phyloP scores from a whole-genome alignment of 306 rosid species.

The Phaseolus lunatus region DNA sequence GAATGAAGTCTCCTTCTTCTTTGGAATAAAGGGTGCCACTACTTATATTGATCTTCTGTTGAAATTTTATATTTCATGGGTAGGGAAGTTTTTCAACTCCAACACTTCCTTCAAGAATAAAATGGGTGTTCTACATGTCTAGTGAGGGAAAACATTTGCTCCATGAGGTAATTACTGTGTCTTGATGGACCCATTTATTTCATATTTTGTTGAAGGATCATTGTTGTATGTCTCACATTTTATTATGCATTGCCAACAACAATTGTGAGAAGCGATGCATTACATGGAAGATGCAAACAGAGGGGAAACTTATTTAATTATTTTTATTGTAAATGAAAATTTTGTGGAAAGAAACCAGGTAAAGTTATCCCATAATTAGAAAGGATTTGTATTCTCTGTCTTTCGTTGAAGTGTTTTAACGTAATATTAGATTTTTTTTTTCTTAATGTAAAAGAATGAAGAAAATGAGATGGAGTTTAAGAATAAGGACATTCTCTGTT shows the following conservation, averaged over 20 bases:
- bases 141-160: constrained; percentile 93
- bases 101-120: constrained; percentile 88
- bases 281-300: constrained; percentile 10
- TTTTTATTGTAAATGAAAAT: constrained; percentile 8
- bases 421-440: background rate
- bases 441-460: constrained; percentile 14
- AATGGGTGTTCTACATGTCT: constrained; percentile 97
- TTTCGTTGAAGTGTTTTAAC: background rate
- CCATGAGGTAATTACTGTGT: constrained; percentile 74
- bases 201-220: constrained; percentile 21
- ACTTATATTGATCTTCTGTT: too few relatives aligned
- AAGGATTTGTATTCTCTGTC: background rate
- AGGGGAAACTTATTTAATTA: background rate
- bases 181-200: constrained; percentile 32
- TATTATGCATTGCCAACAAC: constrained; percentile 15
- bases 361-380: constrained; percentile 27
- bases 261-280: background rate
- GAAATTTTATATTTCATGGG: constrained; percentile 47
- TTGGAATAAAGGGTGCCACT: too few relatives aligned
- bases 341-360: background rate
- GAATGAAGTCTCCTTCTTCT: too few relatives aligned
- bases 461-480: background rate
- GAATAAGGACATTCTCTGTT: background rate
- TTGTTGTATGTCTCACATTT: background rate
- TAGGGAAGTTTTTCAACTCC: constrained; percentile 72